Evolutionary conservation across 2,329 filamentous ascomycete species (phyloP).

Genomic region (Apiospora saccharicola): DNA sequence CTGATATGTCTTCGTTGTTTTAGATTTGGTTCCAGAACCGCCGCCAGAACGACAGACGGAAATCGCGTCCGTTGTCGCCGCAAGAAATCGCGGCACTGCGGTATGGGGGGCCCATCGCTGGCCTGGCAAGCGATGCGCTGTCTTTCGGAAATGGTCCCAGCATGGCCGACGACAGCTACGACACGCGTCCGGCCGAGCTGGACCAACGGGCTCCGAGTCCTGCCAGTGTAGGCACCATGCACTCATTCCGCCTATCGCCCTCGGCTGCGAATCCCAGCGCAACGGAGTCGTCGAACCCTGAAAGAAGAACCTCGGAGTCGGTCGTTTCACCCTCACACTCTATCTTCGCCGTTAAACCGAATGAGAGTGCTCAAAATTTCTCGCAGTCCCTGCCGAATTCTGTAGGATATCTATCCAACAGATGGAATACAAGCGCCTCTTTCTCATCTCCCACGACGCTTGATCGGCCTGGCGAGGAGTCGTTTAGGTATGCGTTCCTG

Average conservation of each 20-base stretch:
- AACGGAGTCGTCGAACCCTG: conserved; percentile 29
- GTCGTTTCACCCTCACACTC: conserved; percentile 33
- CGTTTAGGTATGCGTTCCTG: conserved; percentile 50
- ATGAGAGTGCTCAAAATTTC: conserved; percentile 35
- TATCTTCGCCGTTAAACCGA: conserved; percentile 33
- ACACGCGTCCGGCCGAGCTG: conserved; percentile 31
- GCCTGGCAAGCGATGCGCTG: conserved; percentile 55
- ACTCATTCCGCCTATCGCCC: conserved; percentile 36
- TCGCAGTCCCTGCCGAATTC: conserved; percentile 53
- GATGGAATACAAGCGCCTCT: conserved; percentile 62
- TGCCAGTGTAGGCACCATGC: conserved; percentile 33
- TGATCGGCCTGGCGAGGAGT: conserved; percentile 49
- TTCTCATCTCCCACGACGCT: conserved; percentile 58
- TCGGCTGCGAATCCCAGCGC: conserved; percentile 19
- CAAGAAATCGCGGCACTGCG: conserved; percentile 74
- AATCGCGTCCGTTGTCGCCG: conserved; percentile 81
- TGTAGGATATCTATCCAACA: conserved; percentile 61
- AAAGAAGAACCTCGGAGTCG: conserved; percentile 29
- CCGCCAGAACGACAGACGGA: conserved; percentile 89
- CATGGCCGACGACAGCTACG: conserved; percentile 26
- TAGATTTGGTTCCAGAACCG: conserved; percentile 99
- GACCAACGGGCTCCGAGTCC: conserved; percentile 33
- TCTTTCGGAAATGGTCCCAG: conserved; percentile 32
- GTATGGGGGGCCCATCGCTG: conserved; percentile 59
- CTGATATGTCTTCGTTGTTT: conserved; percentile 29